Base-by-base conservation (phyloP, 768 basidiomycete species). In the Filobasidium wieringae region DNA sequence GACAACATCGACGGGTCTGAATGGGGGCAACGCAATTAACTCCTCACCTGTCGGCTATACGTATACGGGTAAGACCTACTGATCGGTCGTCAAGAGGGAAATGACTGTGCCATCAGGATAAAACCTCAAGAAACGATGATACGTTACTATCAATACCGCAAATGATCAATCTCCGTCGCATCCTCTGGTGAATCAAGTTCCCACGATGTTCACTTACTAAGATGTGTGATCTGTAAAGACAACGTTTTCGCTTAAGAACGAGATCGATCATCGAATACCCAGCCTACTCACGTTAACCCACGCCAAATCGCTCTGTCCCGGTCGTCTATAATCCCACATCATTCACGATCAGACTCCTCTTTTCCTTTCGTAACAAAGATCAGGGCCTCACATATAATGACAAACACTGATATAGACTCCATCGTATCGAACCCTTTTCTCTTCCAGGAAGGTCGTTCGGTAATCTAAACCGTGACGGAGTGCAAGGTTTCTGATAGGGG, bases 81-180 rank as follows among this genome's bases (percentile, higher is more conserved):
- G 68, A 51, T 91, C 89, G 62, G 88, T 90, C 1, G 86, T 80
- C 15, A 92, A 80, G 2, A 91, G 79, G 24, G 88, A 90, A 7
- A 93, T 79, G 3, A 92, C 91, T 67, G 82, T 80, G 1, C 91
- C 91, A 62, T 87, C 81, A 0, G 88, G 84, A 64, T 85, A 85
- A 77, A 93, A 93, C 27, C 91, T 87, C 83, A 95, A 78, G 72
- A 88, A 93, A 31, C 91, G 87, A 67, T 92, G 87, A 72, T 93
- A 95, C 5, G 88, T 92, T 66, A 95, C 70, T 73, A 39, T 24
- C 22, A 4, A 49, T n/a, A n/a, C n/a, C 4, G 37, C 5, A 40
- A 11, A 22, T 40, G 17, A 40, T 5, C 22, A 43, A n/a, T 47
- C 24, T 47, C 43, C 14, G 22, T 24, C 22, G 4, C 29, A 12